phyloP scores from a whole-genome alignment of 768 basidiomycete genomes.

The Chalciporus piperatus region DNA sequence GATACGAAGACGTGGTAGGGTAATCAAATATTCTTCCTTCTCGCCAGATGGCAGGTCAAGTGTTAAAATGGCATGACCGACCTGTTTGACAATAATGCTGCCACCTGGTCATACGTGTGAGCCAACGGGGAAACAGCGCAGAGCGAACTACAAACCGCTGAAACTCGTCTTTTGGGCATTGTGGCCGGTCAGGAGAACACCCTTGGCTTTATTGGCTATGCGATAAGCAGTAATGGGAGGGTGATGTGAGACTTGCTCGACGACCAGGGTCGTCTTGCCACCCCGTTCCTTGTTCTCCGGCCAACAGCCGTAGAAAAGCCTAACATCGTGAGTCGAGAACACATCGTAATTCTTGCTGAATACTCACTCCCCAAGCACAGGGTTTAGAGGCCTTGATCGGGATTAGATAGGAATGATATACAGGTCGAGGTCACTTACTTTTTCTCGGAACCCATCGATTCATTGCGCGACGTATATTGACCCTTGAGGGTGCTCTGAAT shows the following conservation, averaged over 20 bases:
- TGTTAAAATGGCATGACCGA: slow-evolving; percentile 87
- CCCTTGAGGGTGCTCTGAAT: slow-evolving; percentile 85
- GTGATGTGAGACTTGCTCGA: slow-evolving; percentile 97
- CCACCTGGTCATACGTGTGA: slow-evolving; percentile 41
- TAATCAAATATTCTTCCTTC: slow-evolving; percentile 80
- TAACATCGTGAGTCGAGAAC: slow-evolving; percentile 25
- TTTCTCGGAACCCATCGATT: slow-evolving; percentile 96
- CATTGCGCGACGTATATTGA: slow-evolving; percentile 92
- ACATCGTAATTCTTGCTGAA: background rate
- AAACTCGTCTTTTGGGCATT: slow-evolving; percentile 96
- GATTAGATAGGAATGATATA: slow-evolving; percentile 10
- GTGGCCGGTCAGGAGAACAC: slow-evolving; percentile 77
- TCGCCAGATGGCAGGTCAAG: slow-evolving; percentile 56
- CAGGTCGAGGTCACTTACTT: slow-evolving; percentile 53
- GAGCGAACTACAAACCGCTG: slow-evolving; percentile 48
- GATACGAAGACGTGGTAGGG: slow-evolving; percentile 87
- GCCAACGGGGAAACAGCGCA: background rate
- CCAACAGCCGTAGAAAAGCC: slow-evolving; percentile 89
- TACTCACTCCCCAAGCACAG: slow-evolving; percentile 87
- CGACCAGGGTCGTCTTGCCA: slow-evolving; percentile 79
- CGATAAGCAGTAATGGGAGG: slow-evolving; percentile 85
- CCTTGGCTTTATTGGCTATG: slow-evolving; percentile 78
- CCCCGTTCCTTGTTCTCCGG: slow-evolving; percentile 62
- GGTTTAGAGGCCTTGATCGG: slow-evolving; percentile 79
- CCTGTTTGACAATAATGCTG: slow-evolving; percentile 86